Percentiles rank a stretch among this genome's conserved stretches.
These are phyloP conservation scores for Sugiyamaella floridensis DNA, from an alignment of 805 yeast species.

Conservation along the genomic window DNA sequence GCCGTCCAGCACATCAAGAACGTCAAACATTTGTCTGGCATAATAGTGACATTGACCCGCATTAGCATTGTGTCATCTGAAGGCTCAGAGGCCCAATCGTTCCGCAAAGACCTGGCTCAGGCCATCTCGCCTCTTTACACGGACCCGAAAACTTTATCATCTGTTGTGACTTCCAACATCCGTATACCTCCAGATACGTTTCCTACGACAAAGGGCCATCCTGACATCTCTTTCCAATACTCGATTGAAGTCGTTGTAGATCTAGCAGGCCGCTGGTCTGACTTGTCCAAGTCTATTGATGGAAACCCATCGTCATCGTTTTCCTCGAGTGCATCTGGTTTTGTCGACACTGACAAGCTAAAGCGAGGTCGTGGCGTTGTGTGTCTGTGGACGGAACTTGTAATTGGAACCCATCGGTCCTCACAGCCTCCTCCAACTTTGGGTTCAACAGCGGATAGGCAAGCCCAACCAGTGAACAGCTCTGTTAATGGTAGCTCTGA, in stretches of 20 bases:
- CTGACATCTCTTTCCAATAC: constrained; percentile 72
- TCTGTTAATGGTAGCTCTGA: too few relatives aligned
- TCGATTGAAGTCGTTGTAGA: constrained; percentile 80
- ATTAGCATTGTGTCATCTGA: constrained; percentile 62
- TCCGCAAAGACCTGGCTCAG: constrained; percentile 78
- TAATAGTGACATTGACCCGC: constrained; percentile 72
- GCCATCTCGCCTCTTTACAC: constrained; percentile 67
- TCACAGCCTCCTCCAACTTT: neutral
- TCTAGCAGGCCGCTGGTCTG: constrained; percentile 50
- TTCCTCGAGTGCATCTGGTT: constrained; percentile 21
- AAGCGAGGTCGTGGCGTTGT: constrained; percentile 71
- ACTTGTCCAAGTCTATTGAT: neutral
- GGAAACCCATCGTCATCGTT: constrained; percentile 5
- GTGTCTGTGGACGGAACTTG: constrained; percentile 71
- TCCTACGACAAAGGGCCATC: constrained; percentile 71
- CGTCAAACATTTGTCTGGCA: constrained; percentile 61
- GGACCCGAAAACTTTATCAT: constrained; percentile 55
- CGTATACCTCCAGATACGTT: constrained; percentile 79
- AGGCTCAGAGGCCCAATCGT: constrained; percentile 52
- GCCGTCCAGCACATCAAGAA: constrained; percentile 62
- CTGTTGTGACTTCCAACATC: constrained; percentile 55
- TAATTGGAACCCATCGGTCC: constrained; percentile 68
- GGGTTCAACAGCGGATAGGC: neutral
- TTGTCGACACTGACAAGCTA: constrained; percentile 72
- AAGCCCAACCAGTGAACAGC: neutral